Conservation (phyloP, 2,329 filamentous ascomycete species). For the Huntiella moniliformis region DNA sequence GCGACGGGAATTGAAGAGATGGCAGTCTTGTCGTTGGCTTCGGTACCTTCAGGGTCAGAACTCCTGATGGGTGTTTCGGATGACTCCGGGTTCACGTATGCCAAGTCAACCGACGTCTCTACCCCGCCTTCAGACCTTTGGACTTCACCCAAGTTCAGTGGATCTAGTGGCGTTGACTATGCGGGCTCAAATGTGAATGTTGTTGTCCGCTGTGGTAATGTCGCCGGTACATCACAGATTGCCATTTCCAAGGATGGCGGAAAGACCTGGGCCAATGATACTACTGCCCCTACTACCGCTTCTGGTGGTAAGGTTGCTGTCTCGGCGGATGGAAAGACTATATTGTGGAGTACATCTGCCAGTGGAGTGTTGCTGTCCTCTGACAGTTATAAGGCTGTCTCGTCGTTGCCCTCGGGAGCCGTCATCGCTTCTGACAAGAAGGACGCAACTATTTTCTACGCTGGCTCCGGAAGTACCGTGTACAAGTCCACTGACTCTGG, state of each 20-base stretch:
- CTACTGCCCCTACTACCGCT: constrained; percentile 5
- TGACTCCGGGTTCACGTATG: constrained; percentile 32
- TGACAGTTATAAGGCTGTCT: constrained; percentile 1
- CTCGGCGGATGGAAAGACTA: constrained; percentile 18
- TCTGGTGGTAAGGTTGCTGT: constrained; percentile 4
- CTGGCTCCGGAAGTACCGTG: constrained; percentile 25
- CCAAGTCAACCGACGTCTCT: constrained; percentile 19
- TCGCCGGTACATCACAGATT: constrained; percentile 21
- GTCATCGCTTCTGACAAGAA: constrained; percentile 36
- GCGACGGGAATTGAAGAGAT: constrained; percentile 38
- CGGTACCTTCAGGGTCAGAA: constrained; percentile 29
- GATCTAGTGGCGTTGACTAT: constrained; percentile 28
- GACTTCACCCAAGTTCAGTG: constrained; percentile 28
- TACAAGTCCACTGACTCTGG: constrained; percentile 33
- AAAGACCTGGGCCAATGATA: constrained; percentile 1
- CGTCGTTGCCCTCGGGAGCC: constrained; percentile 13
- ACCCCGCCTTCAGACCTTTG: constrained; percentile 26
- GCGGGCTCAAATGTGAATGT: constrained; percentile 27
- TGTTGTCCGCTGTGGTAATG: constrained; percentile 32
- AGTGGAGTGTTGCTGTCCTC: constrained; percentile 5
- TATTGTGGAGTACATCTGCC: constrained; percentile 15
- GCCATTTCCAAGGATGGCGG: constrained; percentile 6
- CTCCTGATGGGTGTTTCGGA: constrained; percentile 33
- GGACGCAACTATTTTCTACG: constrained; percentile 34
- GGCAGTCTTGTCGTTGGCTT: constrained; percentile 29